A percentile compares a stretch with the other conserved stretches of the same genome.
Evolutionary conservation across 768 basidiomycete species (phyloP).

Genomic region (Termitomyces sp.): DNA sequence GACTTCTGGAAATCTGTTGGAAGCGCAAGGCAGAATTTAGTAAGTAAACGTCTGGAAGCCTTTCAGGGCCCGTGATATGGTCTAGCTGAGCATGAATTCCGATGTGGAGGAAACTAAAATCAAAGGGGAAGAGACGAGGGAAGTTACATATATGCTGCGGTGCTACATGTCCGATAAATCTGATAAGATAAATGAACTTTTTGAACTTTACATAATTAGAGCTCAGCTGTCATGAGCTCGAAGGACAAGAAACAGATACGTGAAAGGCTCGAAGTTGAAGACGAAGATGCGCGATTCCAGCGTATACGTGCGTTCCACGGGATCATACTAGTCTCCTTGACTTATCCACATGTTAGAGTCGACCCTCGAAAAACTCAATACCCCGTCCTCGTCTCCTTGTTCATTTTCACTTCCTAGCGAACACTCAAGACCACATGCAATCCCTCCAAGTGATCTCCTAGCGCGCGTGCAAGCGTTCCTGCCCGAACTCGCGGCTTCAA

Average conservation of each 20-base stretch:
- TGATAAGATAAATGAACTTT: background rate
- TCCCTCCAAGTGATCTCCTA: slow-evolving; percentile 49
- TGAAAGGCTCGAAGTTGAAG: slow-evolving; percentile 12
- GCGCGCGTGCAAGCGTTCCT: slow-evolving; percentile 65
- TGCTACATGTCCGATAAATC: background rate
- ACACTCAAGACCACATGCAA: slow-evolving; percentile 20
- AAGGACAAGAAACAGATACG: background rate
- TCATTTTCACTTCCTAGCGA: background rate
- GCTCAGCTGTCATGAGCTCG: background rate
- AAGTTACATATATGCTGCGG: no score
- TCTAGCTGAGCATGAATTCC: background rate
- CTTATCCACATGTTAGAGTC: background rate
- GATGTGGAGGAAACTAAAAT: no score
- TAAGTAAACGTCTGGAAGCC: background rate
- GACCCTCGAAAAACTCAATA: slow-evolving; percentile 12
- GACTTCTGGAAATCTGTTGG: background rate
- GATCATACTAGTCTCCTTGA: background rate
- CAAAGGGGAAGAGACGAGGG: background rate
- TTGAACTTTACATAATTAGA: no score
- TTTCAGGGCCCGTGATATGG: background rate
- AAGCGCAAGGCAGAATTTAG: background rate
- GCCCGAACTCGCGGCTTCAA: slow-evolving; percentile 63
- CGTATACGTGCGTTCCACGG: slow-evolving; percentile 7
- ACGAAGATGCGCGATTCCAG: slow-evolving; percentile 7
- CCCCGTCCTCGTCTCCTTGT: background rate